phyloP scores from a whole-genome alignment of 441 rosid genomes.

The Corymbia citriodora region DNA sequence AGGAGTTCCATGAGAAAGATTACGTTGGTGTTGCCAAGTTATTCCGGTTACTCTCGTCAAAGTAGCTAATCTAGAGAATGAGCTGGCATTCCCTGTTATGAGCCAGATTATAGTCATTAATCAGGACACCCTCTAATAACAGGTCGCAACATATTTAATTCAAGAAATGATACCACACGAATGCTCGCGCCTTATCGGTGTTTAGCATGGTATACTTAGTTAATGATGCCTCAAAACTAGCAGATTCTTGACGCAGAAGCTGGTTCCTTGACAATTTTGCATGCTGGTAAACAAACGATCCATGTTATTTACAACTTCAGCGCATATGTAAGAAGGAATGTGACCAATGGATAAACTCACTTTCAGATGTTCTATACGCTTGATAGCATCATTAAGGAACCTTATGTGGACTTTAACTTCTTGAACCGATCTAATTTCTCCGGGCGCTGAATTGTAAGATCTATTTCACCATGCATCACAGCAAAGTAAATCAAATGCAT shows the following conservation, averaged over 20 bases:
- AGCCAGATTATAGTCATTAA: neutral
- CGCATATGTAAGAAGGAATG: neutral
- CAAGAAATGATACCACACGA: neutral
- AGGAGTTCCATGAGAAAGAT: neutral
- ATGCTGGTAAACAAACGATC: neutral
- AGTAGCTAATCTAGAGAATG: neutral
- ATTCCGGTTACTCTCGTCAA: neutral
- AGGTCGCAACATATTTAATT: neutral
- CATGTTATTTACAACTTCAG: neutral
- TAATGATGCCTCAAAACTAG: neutral
- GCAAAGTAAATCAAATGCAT: neutral
- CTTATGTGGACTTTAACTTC: neutral
- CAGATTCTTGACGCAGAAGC: neutral
- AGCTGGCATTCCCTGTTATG: neutral
- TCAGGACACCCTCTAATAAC: neutral
- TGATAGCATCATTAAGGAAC: neutral
- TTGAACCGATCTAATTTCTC: neutral
- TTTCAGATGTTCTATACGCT: neutral
- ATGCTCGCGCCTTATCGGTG: neutral
- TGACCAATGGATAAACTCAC: neutral
- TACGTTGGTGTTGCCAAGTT: neutral
- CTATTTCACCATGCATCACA: neutral
- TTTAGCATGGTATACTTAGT: neutral
- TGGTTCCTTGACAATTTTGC: neutral
- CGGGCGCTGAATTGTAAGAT: neutral